Percentiles rank a stretch among this genome's conserved stretches.
Conservation (phyloP, 139 green algal species). For the Chlamydomonas sp. region DNA sequence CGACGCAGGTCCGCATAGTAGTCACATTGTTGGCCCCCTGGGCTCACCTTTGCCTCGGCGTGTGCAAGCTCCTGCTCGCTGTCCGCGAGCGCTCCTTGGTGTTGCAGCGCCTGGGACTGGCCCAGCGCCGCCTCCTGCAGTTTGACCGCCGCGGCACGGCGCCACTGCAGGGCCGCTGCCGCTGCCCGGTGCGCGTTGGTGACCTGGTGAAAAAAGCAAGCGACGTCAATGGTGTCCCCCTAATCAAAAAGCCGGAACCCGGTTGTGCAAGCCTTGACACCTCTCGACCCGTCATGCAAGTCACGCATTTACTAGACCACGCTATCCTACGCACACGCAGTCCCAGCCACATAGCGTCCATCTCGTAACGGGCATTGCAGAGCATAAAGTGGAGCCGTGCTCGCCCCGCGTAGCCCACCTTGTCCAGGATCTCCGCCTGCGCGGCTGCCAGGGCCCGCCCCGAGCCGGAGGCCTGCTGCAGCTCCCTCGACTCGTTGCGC, state of each 20-base stretch:
- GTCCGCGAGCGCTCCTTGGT: background rate
- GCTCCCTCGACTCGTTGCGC: background rate
- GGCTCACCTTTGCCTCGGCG: constrained; percentile 4
- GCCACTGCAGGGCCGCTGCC: background rate
- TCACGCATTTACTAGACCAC: too few relatives aligned
- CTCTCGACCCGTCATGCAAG: too few relatives aligned
- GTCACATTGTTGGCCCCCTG: too few relatives aligned
- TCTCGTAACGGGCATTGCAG: too few relatives aligned
- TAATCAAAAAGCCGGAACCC: too few relatives aligned
- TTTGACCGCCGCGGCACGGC: background rate
- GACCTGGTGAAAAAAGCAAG: background rate
- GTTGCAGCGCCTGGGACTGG: background rate
- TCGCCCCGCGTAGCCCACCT: background rate
- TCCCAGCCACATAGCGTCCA: too few relatives aligned
- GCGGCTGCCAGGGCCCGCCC: background rate
- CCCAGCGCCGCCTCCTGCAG: background rate
- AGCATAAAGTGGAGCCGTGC: too few relatives aligned
- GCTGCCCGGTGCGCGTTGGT: background rate
- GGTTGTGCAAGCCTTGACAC: too few relatives aligned
- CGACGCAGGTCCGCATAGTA: background rate
- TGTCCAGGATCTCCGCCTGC: background rate
- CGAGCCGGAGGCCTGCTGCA: background rate
- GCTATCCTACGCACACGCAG: too few relatives aligned
- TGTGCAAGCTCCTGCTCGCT: background rate
- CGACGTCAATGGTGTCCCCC: too few relatives aligned